Base-by-base conservation (phyloP, 192 early-diverging fungal genomes). In the Backusella westeae region DNA sequence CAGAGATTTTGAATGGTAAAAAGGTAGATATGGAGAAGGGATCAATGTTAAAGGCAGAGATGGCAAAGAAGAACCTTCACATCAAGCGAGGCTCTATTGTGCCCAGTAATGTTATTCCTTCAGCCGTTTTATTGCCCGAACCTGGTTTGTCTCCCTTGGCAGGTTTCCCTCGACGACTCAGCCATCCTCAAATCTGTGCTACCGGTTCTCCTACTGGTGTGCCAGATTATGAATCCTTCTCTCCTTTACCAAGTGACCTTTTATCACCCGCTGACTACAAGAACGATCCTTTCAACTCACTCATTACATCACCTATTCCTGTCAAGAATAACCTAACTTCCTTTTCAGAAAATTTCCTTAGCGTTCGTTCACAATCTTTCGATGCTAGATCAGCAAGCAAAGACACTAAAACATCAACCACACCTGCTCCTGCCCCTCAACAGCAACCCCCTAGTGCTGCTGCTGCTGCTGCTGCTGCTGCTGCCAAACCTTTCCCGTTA, bases 21-120 rank as follows among this genome's bases (percentile, higher is more conserved):
- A 95, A 92, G 78, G 91, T 97, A n/a, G 97, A 97, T 78, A 88
- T 91, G 8, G 96, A 98, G 75, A 89, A 89, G 41, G 93, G 93
- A 79, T 88, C 86, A 39, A 81, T 94, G 34, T 88, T 99, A 36
- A 99, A 99, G 83, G 98, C 97, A 9, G 97, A 98, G 80, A 95
- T 99, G 94, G 98, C 98, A 38, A 98, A 97, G 82, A 99, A 98
- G 89, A 98, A 99, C 80, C 87, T 99, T 71, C 95, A 96, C 84
- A 95, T 95, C 65, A 94, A 93, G 74, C 89, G 96, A 63, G 94
- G 92, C 6, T 80, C 74, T 29, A 75, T 73, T 38, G 36, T 75
- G 10, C n/a, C 76, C 9, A 35, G n/a, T 12, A 41, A 32, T 9
- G 6, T 69, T 4, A n/a, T 23, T 12, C 35, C 34, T 23, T 46